These are phyloP conservation scores for Paramecium caudatum DNA, from an alignment of 73 alveolate genomes.

Conservation along the genomic window DNA sequence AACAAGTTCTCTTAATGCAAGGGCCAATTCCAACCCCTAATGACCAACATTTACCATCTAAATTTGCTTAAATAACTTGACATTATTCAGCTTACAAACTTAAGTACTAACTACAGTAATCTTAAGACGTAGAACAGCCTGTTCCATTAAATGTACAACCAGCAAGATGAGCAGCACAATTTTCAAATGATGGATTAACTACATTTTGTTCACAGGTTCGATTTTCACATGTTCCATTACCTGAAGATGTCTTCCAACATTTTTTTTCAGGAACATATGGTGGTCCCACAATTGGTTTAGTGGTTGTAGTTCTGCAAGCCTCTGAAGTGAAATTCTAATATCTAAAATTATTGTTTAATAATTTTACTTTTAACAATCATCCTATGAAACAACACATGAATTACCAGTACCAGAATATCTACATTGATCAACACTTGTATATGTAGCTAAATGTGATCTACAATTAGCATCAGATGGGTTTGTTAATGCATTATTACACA, in stretches of 20 bases:
- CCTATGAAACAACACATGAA: not conserved
- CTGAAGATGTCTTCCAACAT: conserved; percentile 42
- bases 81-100: conserved; percentile 1
- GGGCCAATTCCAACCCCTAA: not conserved
- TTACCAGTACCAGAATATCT: not conserved
- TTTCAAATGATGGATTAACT: not conserved
- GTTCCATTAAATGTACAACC: conserved; percentile 11
- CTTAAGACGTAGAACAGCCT: not conserved
- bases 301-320: conserved; percentile 3
- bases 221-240: conserved; percentile 33
- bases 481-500: not conserved
- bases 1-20: conserved; percentile 30
- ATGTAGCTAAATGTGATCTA: not conserved
- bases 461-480: not conserved
- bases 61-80: not conserved
- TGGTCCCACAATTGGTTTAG: too few species aligned
- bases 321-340: conserved; percentile 32
- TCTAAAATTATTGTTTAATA: too few species aligned
- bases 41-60: conserved; percentile 50
- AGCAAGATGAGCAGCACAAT: not conserved
- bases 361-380: conserved; percentile 1
- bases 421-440: not conserved
- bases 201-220: conserved; percentile 40
- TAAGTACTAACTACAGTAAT: not conserved
- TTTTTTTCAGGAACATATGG: not conserved